Evolutionary conservation across 2,329 filamentous ascomycete species (phyloP).

Genomic region (Parafenestella ontariensis): DNA sequence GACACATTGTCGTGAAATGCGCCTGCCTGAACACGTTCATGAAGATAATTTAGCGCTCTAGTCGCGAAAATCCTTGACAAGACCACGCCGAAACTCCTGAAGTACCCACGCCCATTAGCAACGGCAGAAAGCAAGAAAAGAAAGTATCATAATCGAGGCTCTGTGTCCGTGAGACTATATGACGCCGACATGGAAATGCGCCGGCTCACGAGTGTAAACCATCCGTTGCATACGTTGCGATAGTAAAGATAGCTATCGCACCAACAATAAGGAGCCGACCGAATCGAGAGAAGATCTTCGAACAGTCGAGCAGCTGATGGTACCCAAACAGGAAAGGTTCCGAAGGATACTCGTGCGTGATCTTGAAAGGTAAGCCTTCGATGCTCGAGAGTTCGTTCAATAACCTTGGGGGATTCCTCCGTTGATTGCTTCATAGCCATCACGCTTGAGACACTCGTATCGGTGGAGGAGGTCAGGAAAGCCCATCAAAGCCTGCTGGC

Average conservation of each 20-base stretch:
- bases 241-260: not conserved
- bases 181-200: too few relatives aligned
- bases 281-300: not conserved
- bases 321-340: not conserved
- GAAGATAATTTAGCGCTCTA: not conserved
- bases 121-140: conserved; percentile 2
- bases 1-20: not conserved
- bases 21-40: not conserved
- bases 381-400: not conserved
- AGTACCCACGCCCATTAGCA: not conserved
- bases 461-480: conserved; percentile 27
- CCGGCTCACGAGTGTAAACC: not conserved
- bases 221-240: not conserved
- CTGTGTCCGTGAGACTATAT: not conserved
- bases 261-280: not conserved
- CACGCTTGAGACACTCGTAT: conserved; percentile 26
- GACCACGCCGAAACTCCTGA: conserved; percentile 8
- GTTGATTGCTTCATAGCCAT: conserved; percentile 24
- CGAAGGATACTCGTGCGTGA: not conserved
- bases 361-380: not conserved
- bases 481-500: conserved; percentile 19
- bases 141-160: not conserved
- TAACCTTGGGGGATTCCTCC: conserved; percentile 28
- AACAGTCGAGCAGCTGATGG: not conserved
- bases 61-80: not conserved